Conservation (phyloP, 176 grass and related monocot species). For the Oryza meridionalis region DNA sequence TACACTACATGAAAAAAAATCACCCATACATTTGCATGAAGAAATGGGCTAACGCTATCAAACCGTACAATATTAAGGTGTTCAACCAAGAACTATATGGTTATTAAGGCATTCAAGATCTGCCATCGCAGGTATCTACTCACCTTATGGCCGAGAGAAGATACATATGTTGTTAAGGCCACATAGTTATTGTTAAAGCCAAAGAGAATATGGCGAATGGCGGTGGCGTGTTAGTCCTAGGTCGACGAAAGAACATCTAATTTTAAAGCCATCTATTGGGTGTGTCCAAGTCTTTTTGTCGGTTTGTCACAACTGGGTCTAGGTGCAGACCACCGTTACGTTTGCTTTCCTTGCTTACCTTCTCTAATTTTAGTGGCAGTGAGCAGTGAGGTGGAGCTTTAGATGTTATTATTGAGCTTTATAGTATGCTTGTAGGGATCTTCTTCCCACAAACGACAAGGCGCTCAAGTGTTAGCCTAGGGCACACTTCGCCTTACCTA, state of each 20-base stretch:
- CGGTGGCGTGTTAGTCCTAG: not conserved
- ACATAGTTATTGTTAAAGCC: not conserved
- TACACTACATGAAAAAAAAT: not conserved
- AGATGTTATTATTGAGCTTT: no score
- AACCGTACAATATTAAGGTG: not conserved
- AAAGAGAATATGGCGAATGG: not conserved
- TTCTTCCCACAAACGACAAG: not conserved
- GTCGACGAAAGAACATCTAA: not conserved
- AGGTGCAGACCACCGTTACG: not conserved
- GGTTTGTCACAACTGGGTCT: not conserved
- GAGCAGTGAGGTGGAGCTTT: not conserved
- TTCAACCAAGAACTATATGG: not conserved
- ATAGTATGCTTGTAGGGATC: not conserved
- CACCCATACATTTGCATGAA: not conserved
- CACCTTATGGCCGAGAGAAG: not conserved
- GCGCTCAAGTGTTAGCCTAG: not conserved
- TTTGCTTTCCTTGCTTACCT: not conserved
- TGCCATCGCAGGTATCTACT: not conserved
- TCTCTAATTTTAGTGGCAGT: not conserved
- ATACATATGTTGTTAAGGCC: not conserved
- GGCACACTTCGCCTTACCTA: not conserved
- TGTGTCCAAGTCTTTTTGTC: not conserved
- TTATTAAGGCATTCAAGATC: not conserved
- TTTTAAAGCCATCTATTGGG: not conserved
- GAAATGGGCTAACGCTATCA: not conserved